These are phyloP conservation scores for Senecio squalidus DNA, from an alignment of 140 eudicot genomes.

Conservation along the genomic window DNA sequence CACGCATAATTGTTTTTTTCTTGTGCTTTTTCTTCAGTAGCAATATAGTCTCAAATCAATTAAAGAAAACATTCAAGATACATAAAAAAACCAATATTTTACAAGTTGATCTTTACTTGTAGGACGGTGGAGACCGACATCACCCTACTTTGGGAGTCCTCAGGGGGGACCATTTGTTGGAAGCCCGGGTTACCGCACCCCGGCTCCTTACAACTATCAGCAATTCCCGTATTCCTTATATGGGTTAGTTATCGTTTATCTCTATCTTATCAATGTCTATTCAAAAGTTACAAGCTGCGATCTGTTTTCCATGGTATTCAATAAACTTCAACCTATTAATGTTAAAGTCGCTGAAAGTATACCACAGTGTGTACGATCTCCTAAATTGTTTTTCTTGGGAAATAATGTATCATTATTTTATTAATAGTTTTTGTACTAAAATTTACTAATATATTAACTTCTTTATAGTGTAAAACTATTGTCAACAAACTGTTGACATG, in stretches of 20 bases:
- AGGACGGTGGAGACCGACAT: slow-evolving; percentile 46
- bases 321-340: too few relatives aligned
- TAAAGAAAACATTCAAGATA: background rate
- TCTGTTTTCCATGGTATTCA: background rate
- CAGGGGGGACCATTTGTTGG: slow-evolving; percentile 41
- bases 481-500: background rate
- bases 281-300: background rate
- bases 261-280: slow-evolving; percentile 8
- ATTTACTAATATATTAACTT: too few relatives aligned
- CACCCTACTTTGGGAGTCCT: slow-evolving; percentile 35
- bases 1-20: background rate
- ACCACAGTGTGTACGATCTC: too few relatives aligned
- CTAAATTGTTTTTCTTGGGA: too few relatives aligned
- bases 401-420: too few relatives aligned
- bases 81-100: slow-evolving; percentile 2
- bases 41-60: too few relatives aligned
- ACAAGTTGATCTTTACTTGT: slow-evolving; percentile 13
- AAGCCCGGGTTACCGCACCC: slow-evolving; percentile 42
- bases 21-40: too few relatives aligned
- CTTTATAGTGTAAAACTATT: too few relatives aligned
- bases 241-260: slow-evolving; percentile 37
- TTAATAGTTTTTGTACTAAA: too few relatives aligned
- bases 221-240: slow-evolving; percentile 50
- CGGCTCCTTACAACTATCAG: slow-evolving; percentile 52
- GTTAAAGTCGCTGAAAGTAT: too few relatives aligned